Evolutionary conservation across 495 filamentous ascomycete genomes (phyloP), one percentile per base, ranked within the genome.

Genomic region (Penicillium cinerascens): DNA sequence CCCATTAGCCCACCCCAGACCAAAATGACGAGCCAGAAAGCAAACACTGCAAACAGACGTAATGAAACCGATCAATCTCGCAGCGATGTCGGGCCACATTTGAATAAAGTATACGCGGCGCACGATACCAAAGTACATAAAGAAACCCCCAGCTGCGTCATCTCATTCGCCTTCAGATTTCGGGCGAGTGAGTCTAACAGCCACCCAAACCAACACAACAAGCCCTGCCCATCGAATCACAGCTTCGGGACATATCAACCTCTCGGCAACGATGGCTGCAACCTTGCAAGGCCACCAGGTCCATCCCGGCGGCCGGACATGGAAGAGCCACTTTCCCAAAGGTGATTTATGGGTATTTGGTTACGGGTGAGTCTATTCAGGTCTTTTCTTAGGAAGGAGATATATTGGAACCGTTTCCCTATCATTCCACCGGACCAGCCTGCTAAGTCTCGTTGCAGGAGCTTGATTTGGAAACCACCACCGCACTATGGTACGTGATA

Each of bases 391-490:
- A 3, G 1, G n/a, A 16, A 17, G 0, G 37, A 39, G 37, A 39
- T 17, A 18, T 16, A 16, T 39, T 40, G 21, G n/a, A 8, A 38
- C 21, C 26, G 22, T 20, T 23, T 23, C 22, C 22, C 3, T 23
- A 6, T 6, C 22, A 23, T 23, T 6, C 22, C 22, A 22, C 41
- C 17, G 26, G 8, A 36, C 25, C 27, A 44, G 23, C 16, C 35
- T 15, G 23, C 39, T 44, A 25, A 55, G 16, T 16, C 22, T 13
- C 33, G 6, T n/a, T 4, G 9, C 56, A 97, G 92, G 70, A 95
- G 90, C 54, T 75, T 98, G 67, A 97, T 98, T 51, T 98, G 92
- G 92, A 98, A 98, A 67, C 92, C 93, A 21, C 95, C 93, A 43
- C 93, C 95, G 44, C 88, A 96, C 65, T 96, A 85, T 67, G 92